These are phyloP conservation scores for Candida sonorensis DNA, from an alignment of 805 yeast genomes.

Conservation along the genomic window DNA sequence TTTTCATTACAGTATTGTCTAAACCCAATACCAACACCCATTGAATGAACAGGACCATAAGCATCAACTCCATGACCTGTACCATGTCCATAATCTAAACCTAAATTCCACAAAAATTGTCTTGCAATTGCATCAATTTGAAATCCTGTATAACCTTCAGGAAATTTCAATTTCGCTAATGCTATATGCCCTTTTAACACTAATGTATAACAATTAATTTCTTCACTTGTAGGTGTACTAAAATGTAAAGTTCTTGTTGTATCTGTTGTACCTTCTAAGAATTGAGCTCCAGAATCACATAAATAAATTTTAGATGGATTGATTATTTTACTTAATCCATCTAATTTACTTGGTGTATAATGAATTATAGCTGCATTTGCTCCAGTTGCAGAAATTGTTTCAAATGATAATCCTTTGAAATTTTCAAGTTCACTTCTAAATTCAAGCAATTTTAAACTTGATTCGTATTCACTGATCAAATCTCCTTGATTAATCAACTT, in stretches of 20 bases:
- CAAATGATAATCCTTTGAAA: constrained; percentile 62
- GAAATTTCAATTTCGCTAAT: constrained; percentile 42
- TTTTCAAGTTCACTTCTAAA: constrained; percentile 47
- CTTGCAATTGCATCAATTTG: constrained; percentile 53
- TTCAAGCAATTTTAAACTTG: constrained; percentile 50
- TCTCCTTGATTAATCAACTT: constrained; percentile 35
- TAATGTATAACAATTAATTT: constrained; percentile 44
- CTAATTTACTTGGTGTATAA: constrained; percentile 48
- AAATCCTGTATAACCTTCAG: constrained; percentile 48
- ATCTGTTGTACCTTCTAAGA: constrained; percentile 59
- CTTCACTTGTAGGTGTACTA: constrained; percentile 38
- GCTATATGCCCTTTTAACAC: constrained; percentile 55
- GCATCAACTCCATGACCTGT: constrained; percentile 64
- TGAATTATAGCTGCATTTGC: constrained; percentile 75
- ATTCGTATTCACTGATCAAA: constrained; percentile 56
- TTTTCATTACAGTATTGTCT: constrained; percentile 40
- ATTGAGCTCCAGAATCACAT: constrained; percentile 56
- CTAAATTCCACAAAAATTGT: constrained; percentile 48
- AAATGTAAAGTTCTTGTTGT: constrained; percentile 57
- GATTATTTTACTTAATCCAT: constrained; percentile 32
- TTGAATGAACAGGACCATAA: constrained; percentile 55
- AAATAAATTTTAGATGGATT: constrained; percentile 48
- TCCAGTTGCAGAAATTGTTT: constrained; percentile 70
- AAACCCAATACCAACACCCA: constrained; percentile 57
- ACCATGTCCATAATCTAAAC: constrained; percentile 56